Conservation (phyloP, 768 basidiomycete species). For the Candolleomyces eurysporus region DNA sequence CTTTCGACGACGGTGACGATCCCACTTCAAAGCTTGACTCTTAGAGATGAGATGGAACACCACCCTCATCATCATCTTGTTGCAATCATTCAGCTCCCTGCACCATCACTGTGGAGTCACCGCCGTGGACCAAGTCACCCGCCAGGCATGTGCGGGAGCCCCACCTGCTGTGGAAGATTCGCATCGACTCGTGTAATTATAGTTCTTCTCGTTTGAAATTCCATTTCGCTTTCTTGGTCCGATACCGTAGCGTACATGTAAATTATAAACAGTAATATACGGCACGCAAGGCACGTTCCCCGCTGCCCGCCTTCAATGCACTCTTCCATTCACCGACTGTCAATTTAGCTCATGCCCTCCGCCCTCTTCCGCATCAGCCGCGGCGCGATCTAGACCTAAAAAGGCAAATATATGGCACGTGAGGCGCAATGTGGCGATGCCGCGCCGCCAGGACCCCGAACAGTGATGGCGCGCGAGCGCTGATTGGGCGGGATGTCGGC, state of each 20-base stretch:
- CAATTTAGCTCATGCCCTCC: too few species aligned
- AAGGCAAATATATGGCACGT: background rate
- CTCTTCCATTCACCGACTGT: background rate
- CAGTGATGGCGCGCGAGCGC: conserved; percentile 9
- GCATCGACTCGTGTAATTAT: too few species aligned
- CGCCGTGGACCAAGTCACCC: too few species aligned
- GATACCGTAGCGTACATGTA: background rate
- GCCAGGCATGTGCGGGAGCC: too few species aligned
- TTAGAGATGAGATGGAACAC: background rate
- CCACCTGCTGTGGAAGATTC: too few species aligned
- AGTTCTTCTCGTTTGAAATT: background rate
- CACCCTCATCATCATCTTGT: background rate
- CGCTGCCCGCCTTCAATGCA: background rate
- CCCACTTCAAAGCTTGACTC: background rate
- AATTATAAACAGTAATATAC: background rate
- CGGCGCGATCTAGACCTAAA: too few species aligned
- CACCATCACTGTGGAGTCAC: too few species aligned
- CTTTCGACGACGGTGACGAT: conserved; percentile 16
- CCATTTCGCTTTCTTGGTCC: background rate
- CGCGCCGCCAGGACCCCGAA: conserved; percentile 10
- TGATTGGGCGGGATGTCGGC: conserved; percentile 20
- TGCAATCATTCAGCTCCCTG: too few species aligned
- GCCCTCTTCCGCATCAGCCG: too few species aligned
- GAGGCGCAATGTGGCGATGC: conserved; percentile 1
- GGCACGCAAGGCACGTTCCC: background rate